Percentiles rank a stretch among this genome's conserved stretches.
Conservation (phyloP, 129 eudicot species). For the Arctium lappa region DNA sequence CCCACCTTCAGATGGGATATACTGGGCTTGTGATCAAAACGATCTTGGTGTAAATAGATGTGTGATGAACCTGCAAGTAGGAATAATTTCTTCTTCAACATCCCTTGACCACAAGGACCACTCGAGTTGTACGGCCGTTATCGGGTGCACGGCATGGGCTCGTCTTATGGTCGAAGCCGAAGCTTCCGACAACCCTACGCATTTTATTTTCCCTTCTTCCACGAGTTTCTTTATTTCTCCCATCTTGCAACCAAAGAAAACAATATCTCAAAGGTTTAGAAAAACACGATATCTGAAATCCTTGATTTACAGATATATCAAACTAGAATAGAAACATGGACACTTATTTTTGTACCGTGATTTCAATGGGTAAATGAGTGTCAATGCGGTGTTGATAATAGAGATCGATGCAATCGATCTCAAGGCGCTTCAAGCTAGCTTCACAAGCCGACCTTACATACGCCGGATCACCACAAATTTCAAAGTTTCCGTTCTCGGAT, state of each 20-base stretch:
- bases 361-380: slow-evolving; percentile 43
- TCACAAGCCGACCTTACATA: slow-evolving; percentile 40
- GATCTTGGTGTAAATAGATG: background rate
- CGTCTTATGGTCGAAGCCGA: slow-evolving; percentile 52
- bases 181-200: slow-evolving; percentile 55
- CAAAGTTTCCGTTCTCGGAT: background rate
- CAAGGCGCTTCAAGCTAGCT: slow-evolving; percentile 50
- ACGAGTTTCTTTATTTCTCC: slow-evolving; percentile 52
- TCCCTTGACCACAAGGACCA: slow-evolving; percentile 70
- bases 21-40: background rate
- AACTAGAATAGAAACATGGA: background rate
- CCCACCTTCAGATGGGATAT: too few relatives aligned
- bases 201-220: slow-evolving; percentile 58
- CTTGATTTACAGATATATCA: background rate
- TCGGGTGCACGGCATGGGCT: slow-evolving; percentile 55
- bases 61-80: slow-evolving; percentile 53
- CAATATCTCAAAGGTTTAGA: background rate
- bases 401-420: slow-evolving; percentile 40
- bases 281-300: background rate
- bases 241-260: slow-evolving; percentile 28
- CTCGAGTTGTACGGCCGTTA: slow-evolving; percentile 54
- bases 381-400: slow-evolving; percentile 47
- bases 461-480: slow-evolving; percentile 29
- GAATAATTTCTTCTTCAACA: slow-evolving; percentile 47
- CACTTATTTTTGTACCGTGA: slow-evolving; percentile 26